Evolutionary conservation across 192 early-diverging fungal genomes (phyloP), one percentile per base, ranked within the genome.

Genomic region (Rhizophagus clarus): DNA sequence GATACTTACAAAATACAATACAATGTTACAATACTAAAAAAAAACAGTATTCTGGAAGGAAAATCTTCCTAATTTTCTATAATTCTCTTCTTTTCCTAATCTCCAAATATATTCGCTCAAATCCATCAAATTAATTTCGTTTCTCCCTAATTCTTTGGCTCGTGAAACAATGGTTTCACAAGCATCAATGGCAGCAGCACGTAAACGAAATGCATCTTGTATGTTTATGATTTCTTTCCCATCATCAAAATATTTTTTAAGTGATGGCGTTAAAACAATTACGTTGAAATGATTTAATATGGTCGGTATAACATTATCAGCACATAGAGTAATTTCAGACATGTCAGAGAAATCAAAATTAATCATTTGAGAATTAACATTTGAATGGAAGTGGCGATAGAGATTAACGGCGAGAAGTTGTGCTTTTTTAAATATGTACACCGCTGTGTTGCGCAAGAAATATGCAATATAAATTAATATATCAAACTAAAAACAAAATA

Each of bases 381-480:
- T 45, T 45, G 84, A 82, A 5, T 84, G 83, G 82, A 96, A 94
- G 5, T 88, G 86, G 69, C 88, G 82, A 72, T 86, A 88, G 6
- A 95, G 81, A 37, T 91, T 90, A 51, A 88, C 89, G 5, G 89
- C 90, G 22, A 96, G 83, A 15, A 94, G 84, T 78, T 96, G 91
- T 0, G 95, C 93, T 83, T 93, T 92, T 72, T 94, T 94, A 83
- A 94, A 93, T 14, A 96, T 68, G 82, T 94, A 96, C 0, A 93
- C 86, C 0, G 63, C 75, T 81, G 29, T 22, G 20, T 22, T 22
- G 7, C 17, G 6, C 34, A 28, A 29, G 20, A 20, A 26, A 6
- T n/a, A 40, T 24, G 3, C 31, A 71, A 68, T n/a, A 12, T 22
- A 15, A 69, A 14, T 34, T 49, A 42, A 22, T 79, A 28, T 11